Base-by-base conservation (phyloP, 805 yeast species). In the Saturnispora mendoncae region DNA sequence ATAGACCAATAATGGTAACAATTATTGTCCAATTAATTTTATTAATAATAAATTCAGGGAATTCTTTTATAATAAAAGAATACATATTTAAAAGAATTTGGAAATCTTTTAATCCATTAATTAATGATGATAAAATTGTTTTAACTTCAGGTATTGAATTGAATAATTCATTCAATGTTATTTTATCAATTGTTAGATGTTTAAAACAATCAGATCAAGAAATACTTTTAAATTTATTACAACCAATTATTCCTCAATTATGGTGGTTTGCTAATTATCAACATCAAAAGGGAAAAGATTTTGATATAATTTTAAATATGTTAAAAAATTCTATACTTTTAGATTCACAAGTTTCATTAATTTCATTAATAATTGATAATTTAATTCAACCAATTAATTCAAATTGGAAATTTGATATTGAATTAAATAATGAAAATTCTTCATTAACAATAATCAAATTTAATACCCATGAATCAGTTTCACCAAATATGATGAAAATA, bases 101-200 rank as follows among this genome's bases (percentile, higher is more conserved):
- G 76, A 33, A 44, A 0, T 57, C 55, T 1, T 59, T 78, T 29
- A 51, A 56, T 44, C 80, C 80, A 13, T 19, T 7, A 12, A 7
- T 2, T 12, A 36, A 47, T 24, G 14, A 19, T 6, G 43, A 41
- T 15, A 50, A 60, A 1, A 46, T 72, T 0, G 53, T 66, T 0
- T 49, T 72, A 1, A 67, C 70, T 0, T 40, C 63, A 6, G 81
- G 74, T 38, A 64, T 66, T 15, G 67, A 68, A 4, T 55, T 83
- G 15, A 80, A 82, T 50, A 78, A 81, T 55, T 64, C 67, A 4
- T 64, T 83, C 18, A 81, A 81, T 55, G 84, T 80, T 0, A 49
- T 80, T n/a, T 57, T 81, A 1, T 77, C 90, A 0, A 50, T 84
- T 8, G 61, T 80, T 0, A 76, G 76, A 50, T 32, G 34, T 20